A percentile compares a stretch with the other conserved stretches of the same genome.
These are phyloP conservation scores for Flaveria bidentis DNA, from an alignment of 129 eudicot genomes.

Conservation along the genomic window DNA sequence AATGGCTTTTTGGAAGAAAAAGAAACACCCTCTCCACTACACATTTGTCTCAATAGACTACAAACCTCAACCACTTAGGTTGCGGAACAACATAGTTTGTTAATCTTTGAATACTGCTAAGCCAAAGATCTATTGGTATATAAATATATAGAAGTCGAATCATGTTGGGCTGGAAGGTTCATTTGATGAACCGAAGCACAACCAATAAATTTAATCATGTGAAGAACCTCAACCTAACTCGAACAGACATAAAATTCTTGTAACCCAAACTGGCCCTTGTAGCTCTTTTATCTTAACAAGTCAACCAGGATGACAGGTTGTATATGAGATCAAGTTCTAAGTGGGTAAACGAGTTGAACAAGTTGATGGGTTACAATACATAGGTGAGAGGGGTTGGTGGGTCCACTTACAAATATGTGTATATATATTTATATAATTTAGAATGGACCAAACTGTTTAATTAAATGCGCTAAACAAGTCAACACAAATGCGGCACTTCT, in stretches of 20 bases:
- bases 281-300: neutral
- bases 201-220: neutral
- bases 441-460: neutral
- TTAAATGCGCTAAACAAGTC: neutral
- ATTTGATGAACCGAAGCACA: neutral
- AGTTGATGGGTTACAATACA: neutral
- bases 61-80: no score
- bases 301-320: neutral
- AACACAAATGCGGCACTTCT: neutral
- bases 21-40: no score
- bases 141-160: no score
- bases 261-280: neutral
- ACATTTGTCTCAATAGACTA: no score
- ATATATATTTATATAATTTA: neutral
- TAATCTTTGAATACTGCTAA: no score
- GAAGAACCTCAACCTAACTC: neutral
- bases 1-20: no score
- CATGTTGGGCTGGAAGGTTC: neutral
- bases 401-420: no score
- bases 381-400: no score
- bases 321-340: neutral
- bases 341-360: neutral
- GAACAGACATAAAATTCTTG: neutral
- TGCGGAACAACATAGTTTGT: no score
- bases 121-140: no score